These are phyloP conservation scores for Penicillium dipodomyicola DNA, from an alignment of 495 filamentous ascomycete species.

Conservation along the genomic window DNA sequence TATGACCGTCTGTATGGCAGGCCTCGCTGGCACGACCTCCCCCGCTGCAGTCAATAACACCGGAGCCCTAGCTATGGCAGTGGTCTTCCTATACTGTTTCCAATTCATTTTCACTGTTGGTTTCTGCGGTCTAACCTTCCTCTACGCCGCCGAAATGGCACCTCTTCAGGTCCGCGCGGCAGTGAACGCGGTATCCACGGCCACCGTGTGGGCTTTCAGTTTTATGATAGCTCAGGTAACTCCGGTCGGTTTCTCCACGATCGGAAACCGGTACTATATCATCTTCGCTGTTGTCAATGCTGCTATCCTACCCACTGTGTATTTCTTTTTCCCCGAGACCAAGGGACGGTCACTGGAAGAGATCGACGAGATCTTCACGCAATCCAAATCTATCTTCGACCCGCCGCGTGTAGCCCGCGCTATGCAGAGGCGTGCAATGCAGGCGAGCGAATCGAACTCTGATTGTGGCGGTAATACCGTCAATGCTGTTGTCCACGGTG, in stretches of 20 bases:
- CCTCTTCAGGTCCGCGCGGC: slow-evolving; percentile 64
- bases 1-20: slow-evolving; percentile 61
- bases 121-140: slow-evolving; percentile 67
- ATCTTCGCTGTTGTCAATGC: slow-evolving; percentile 49
- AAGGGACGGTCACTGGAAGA: slow-evolving; percentile 67
- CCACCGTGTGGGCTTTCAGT: slow-evolving; percentile 63
- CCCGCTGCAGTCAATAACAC: slow-evolving; percentile 28
- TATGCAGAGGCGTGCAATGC: slow-evolving; percentile 17
- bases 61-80: slow-evolving; percentile 39
- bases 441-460: not conserved
- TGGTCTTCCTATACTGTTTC: slow-evolving; percentile 42
- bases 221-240: slow-evolving; percentile 49
- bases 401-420: slow-evolving; percentile 30
- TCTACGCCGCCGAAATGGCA: slow-evolving; percentile 64
- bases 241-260: slow-evolving; percentile 44
- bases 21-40: slow-evolving; percentile 47
- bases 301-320: slow-evolving; percentile 48
- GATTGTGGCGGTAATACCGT: not conserved
- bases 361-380: slow-evolving; percentile 66
- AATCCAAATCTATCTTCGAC: slow-evolving; percentile 32
- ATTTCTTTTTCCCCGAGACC: slow-evolving; percentile 59
- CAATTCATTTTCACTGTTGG: slow-evolving; percentile 39
- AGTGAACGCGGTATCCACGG: slow-evolving; percentile 62
- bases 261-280: slow-evolving; percentile 49
- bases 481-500: not conserved